phyloP scores from a whole-genome alignment of 371 early-diverging fungal species.

The Fennellomyces sp. region DNA sequence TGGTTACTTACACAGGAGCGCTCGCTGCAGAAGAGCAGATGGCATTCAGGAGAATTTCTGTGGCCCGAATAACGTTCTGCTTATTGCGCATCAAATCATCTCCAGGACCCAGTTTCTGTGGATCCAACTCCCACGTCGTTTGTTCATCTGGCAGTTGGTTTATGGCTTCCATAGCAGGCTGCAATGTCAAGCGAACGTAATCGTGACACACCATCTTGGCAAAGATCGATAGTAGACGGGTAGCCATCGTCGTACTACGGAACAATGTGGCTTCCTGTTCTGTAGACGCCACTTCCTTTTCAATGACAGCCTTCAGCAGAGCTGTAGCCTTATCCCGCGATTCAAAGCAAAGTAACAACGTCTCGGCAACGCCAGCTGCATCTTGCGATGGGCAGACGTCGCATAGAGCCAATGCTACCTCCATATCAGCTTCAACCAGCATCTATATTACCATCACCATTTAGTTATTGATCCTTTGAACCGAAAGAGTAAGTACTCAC shows the following conservation, averaged over 20 bases:
- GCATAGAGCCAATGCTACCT: conserved; percentile 80
- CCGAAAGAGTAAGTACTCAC: conserved; percentile 27
- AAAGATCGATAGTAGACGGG: conserved; percentile 79
- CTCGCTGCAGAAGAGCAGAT: conserved; percentile 71
- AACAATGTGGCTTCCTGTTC: conserved; percentile 87
- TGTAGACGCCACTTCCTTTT: conserved; percentile 80
- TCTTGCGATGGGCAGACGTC: conserved; percentile 86
- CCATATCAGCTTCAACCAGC: conserved; percentile 69
- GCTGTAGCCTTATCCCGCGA: conserved; percentile 66
- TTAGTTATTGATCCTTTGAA: background rate
- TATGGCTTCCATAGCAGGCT: conserved; percentile 71
- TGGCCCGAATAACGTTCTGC: conserved; percentile 76
- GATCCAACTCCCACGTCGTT: conserved; percentile 80
- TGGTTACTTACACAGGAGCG: conserved; percentile 64
- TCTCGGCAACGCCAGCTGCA: conserved; percentile 79
- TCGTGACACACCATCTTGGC: conserved; percentile 78
- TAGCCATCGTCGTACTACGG: conserved; percentile 91
- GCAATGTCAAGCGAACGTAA: conserved; percentile 81
- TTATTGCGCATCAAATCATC: conserved; percentile 72
- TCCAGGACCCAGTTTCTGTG: conserved; percentile 66
- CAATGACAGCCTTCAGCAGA: conserved; percentile 77
- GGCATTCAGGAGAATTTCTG: conserved; percentile 78
- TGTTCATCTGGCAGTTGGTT: conserved; percentile 46
- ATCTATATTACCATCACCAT: conserved; percentile 26
- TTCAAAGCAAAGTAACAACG: conserved; percentile 81